Conservation (phyloP, 1,139 yeast genomes). For the Kurtzmaniella natalensis region DNA sequence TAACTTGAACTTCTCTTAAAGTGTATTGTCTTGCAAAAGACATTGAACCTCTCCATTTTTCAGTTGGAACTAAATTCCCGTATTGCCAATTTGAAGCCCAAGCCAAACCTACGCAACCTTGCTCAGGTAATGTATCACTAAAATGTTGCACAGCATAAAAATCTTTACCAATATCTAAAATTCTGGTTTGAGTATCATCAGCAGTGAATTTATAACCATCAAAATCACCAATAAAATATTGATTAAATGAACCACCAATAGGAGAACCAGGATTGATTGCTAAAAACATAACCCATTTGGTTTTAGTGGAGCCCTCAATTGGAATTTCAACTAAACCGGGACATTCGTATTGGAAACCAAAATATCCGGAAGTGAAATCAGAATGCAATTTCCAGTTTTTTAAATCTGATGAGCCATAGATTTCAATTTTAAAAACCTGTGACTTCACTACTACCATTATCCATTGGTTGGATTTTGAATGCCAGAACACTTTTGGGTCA, state of each 20-base stretch:
- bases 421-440: no score
- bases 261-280: constrained; percentile 36
- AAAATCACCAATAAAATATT: constrained; percentile 36
- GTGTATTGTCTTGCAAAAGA: no score
- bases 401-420: no score
- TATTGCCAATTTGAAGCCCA: constrained; percentile 40
- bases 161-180: constrained; percentile 30
- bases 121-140: constrained; percentile 13
- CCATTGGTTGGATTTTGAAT: constrained; percentile 25
- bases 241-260: constrained; percentile 29
- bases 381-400: no score
- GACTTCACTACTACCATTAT: no score
- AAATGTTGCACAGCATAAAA: constrained; percentile 30
- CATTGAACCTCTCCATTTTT: no score
- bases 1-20: no score
- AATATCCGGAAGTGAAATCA: no score
- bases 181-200: constrained; percentile 18
- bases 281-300: constrained; percentile 28
- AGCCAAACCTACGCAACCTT: constrained; percentile 23
- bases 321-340: constrained; percentile 21
- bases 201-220: constrained; percentile 27
- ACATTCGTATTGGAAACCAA: no score
- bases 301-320: constrained; percentile 13
- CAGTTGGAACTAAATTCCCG: no score
- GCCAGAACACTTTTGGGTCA: constrained; percentile 39